phyloP scores from a whole-genome alignment of 2,329 filamentous ascomycete species.

The Endoconidiophora laricicola region DNA sequence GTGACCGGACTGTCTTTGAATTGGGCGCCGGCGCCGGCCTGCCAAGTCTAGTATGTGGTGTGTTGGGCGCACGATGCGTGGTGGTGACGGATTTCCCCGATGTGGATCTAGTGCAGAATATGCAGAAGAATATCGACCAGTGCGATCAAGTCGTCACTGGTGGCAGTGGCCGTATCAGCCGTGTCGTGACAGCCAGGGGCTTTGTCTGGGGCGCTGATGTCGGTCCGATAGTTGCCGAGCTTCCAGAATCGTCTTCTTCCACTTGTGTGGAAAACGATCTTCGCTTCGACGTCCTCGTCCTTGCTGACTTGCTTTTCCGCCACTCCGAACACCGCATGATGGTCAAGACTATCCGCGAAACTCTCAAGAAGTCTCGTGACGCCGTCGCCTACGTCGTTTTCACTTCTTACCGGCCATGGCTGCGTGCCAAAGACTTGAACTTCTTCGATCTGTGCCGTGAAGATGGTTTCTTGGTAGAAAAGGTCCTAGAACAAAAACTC shows the following conservation, averaged over 20 bases:
- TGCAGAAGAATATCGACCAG: slow-evolving; percentile 57
- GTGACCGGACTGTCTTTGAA: slow-evolving; percentile 59
- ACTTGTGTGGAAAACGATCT: slow-evolving; percentile 14
- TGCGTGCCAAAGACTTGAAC: slow-evolving; percentile 64
- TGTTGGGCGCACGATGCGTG: slow-evolving; percentile 51
- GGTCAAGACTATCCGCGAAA: slow-evolving; percentile 51
- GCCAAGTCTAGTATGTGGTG: slow-evolving; percentile 60
- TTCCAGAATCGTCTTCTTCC: slow-evolving; percentile 22
- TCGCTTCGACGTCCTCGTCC: slow-evolving; percentile 64
- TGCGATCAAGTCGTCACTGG: slow-evolving; percentile 25
- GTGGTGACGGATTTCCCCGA: slow-evolving; percentile 87
- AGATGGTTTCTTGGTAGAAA: slow-evolving; percentile 58
- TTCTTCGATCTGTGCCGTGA: slow-evolving; percentile 68
- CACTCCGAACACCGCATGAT: slow-evolving; percentile 74
- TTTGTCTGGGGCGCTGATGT: slow-evolving; percentile 70
- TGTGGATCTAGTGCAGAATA: slow-evolving; percentile 61
- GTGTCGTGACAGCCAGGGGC: slow-evolving; percentile 42
- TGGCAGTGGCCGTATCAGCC: slow-evolving; percentile 20
- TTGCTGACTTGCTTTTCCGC: slow-evolving; percentile 82
- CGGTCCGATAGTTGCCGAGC: slow-evolving; percentile 37
- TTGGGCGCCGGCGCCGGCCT: slow-evolving; percentile 79
- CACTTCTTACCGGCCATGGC: slow-evolving; percentile 84
- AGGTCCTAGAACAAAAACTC: slow-evolving; percentile 67
- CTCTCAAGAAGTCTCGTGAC: slow-evolving; percentile 37
- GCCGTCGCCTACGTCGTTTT: slow-evolving; percentile 76